Evolutionary conservation across 495 filamentous ascomycete species (phyloP).

Genomic region (Aspergillus sclerotiicarbonarius): DNA sequence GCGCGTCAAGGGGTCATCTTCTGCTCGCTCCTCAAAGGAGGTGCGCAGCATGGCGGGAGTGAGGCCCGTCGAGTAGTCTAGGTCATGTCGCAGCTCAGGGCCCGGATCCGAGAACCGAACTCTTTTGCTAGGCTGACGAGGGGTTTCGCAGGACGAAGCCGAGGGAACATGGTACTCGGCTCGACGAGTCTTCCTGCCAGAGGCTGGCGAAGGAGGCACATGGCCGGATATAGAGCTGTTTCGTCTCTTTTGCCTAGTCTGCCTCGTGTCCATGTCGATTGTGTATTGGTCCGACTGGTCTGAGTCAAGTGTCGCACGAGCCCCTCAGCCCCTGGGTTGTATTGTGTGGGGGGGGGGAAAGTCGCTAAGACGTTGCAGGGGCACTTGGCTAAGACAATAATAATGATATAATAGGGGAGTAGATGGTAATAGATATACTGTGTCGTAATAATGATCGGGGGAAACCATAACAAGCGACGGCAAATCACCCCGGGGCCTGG

Average conservation of each 20-base stretch:
- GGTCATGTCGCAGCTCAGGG: conserved; percentile 35
- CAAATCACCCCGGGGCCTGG: not conserved
- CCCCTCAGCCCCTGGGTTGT: not conserved
- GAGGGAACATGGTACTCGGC: not conserved
- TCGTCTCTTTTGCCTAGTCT: conserved; percentile 30
- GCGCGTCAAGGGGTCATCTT: conserved; percentile 20
- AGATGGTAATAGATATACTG: not conserved
- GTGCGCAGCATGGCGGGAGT: conserved; percentile 65
- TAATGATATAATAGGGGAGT: not conserved
- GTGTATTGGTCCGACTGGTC: conserved; percentile 2
- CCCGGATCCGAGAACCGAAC: conserved; percentile 75
- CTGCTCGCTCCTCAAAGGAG: conserved; percentile 35
- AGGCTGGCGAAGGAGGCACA: conserved; percentile 20
- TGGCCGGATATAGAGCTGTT: conserved; percentile 25
- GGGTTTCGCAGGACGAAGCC: conserved; percentile 20
- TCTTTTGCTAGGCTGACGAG: conserved; percentile 52
- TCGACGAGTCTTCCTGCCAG: conserved; percentile 8
- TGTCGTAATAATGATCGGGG: not conserved
- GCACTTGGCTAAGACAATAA: not conserved
- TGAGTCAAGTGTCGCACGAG: not conserved
- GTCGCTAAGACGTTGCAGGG: not conserved
- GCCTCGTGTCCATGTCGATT: conserved; percentile 31
- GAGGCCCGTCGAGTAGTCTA: conserved; percentile 56
- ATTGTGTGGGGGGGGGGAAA: not conserved
- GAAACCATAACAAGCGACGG: not conserved